These are phyloP conservation scores for Borovskyia barvae DNA, from an alignment of 208 protist species.

Conservation along the genomic window DNA sequence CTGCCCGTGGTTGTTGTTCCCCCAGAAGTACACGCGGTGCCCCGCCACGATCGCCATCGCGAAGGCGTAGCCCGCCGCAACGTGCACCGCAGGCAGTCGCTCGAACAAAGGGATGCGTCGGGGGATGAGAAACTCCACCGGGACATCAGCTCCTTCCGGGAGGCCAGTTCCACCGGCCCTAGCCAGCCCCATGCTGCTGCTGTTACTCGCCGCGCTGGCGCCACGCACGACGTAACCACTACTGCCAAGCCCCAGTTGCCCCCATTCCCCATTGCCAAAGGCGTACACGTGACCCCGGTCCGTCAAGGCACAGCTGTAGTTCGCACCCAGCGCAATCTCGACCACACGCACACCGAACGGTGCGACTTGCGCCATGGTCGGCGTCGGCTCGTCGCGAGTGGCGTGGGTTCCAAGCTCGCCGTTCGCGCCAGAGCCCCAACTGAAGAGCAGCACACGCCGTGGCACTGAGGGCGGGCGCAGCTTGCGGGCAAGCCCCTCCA, in stretches of 20 bases:
- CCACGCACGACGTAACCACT: not conserved
- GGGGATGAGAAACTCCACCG: constrained; percentile 56
- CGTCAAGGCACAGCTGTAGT: constrained; percentile 76
- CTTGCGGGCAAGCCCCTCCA: constrained; percentile 49
- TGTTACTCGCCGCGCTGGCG: not conserved
- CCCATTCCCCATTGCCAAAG: constrained; percentile 86
- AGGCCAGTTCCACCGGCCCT: constrained; percentile 1
- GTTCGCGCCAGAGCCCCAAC: constrained; percentile 74
- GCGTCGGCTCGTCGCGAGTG: constrained; percentile 50
- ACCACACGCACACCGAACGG: constrained; percentile 65
- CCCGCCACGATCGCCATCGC: constrained; percentile 71
- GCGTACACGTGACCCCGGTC: constrained; percentile 66
- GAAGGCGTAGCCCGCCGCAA: constrained; percentile 82
- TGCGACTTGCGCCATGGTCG: constrained; percentile 54
- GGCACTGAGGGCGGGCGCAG: constrained; percentile 37
- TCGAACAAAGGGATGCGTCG: constrained; percentile 74
- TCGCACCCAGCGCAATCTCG: constrained; percentile 76
- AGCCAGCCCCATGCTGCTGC: not conserved
- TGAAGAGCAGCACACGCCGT: constrained; percentile 64
- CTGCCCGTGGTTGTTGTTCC: constrained; percentile 91
- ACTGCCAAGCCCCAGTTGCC: constrained; percentile 72
- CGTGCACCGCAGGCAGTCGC: constrained; percentile 38
- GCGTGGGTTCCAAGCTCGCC: constrained; percentile 82
- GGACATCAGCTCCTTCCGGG: constrained; percentile 19
- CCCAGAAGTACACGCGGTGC: constrained; percentile 88